Evolutionary conservation across 2,329 filamentous ascomycete species (phyloP).

Genomic region (Basipetospora sp.): DNA sequence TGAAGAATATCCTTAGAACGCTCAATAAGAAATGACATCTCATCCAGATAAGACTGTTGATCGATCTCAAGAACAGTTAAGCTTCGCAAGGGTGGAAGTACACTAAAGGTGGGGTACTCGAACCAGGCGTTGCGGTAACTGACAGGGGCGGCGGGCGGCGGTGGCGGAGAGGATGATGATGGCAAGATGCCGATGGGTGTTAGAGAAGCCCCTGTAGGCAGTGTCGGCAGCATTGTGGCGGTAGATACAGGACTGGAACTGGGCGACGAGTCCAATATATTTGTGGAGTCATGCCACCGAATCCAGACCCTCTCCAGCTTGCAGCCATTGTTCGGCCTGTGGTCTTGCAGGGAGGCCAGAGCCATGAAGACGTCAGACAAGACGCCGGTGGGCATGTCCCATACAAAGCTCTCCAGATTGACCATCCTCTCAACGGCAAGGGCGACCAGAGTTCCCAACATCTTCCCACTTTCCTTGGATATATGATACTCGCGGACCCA

Average conservation of each 20-base stretch:
- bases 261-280: conserved; percentile 2
- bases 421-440: conserved; percentile 68
- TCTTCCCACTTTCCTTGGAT: conserved; percentile 70
- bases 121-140: conserved; percentile 42
- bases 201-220: conserved; percentile 20
- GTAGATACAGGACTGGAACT: background rate
- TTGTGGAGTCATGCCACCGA: conserved; percentile 61
- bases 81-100: conserved; percentile 59
- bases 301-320: conserved; percentile 64
- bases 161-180: conserved; percentile 15
- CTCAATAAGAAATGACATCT: conserved; percentile 64
- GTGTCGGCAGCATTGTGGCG: background rate
- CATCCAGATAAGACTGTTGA: conserved; percentile 67
- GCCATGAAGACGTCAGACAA: conserved; percentile 69
- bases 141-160: conserved; percentile 8
- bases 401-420: conserved; percentile 67
- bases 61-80: conserved; percentile 69
- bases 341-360: conserved; percentile 51
- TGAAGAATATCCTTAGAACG: conserved; percentile 50
- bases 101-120: conserved; percentile 67
- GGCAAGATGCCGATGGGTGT: conserved; percentile 27
- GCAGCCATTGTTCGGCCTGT: conserved; percentile 21
- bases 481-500: conserved; percentile 75
- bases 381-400: conserved; percentile 82
- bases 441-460: conserved; percentile 72